Conservation (phyloP, 139 green algal species). For the Chlamydomonas urium region DNA sequence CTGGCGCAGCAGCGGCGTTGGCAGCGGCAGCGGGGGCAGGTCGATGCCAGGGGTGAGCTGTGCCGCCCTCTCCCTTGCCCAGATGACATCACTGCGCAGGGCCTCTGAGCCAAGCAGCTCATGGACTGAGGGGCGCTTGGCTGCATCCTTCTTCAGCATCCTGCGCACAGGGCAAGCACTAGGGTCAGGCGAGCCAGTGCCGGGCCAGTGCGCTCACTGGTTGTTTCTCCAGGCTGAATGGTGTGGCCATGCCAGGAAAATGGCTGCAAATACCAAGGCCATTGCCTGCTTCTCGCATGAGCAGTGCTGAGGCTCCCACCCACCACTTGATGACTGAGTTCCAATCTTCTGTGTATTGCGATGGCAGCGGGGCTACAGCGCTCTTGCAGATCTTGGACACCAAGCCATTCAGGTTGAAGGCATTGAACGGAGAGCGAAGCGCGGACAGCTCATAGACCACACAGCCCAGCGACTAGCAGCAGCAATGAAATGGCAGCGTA, state of each 20-base stretch:
- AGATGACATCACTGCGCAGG: conserved; percentile 23
- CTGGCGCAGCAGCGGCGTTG: background rate
- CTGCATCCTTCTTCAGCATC: conserved; percentile 51
- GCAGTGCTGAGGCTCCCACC: background rate
- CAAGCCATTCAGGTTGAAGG: conserved; percentile 51
- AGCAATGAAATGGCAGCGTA: background rate
- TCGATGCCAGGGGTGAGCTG: conserved; percentile 19
- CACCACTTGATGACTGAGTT: conserved; percentile 20
- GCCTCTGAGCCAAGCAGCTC: conserved; percentile 28
- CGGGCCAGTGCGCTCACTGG: too few relatives aligned
- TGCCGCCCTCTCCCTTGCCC: conserved; percentile 20
- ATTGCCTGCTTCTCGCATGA: background rate
- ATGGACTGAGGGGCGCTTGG: conserved; percentile 29
- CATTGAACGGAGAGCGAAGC: conserved; percentile 55
- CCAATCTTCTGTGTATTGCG: conserved; percentile 20
- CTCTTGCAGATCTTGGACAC: conserved; percentile 31
- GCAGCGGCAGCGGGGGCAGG: conserved; percentile 13
- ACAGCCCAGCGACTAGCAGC: conserved; percentile 52
- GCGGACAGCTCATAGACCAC: conserved; percentile 62
- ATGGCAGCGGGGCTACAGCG: conserved; percentile 14
- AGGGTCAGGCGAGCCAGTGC: background rate
- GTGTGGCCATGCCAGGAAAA: too few relatives aligned
- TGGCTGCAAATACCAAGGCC: background rate
- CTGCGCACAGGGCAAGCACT: conserved; percentile 9
- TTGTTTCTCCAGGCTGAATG: too few relatives aligned